Conservation (phyloP, 2,329 filamentous ascomycete species). For the Exophiala alcalophila region DNA sequence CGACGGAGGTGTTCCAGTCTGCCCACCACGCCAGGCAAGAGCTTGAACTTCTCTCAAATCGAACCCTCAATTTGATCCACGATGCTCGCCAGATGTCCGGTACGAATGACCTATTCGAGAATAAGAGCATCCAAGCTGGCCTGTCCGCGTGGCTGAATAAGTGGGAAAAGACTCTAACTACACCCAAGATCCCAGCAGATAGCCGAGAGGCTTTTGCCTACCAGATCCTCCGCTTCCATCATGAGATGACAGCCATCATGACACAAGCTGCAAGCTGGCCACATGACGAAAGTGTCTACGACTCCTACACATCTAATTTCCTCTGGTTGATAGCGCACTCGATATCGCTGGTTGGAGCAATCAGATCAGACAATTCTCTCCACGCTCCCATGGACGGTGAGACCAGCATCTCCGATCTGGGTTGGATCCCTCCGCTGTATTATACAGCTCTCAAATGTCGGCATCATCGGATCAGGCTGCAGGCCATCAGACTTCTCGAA, state of each 20-base stretch:
- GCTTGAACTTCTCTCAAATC: too few species aligned
- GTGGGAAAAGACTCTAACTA: too few species aligned
- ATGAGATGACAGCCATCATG: slow-evolving; percentile 10
- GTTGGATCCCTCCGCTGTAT: slow-evolving; percentile 35
- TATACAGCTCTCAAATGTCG: slow-evolving; percentile 36
- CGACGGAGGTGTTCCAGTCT: too few species aligned
- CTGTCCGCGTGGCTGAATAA: too few species aligned
- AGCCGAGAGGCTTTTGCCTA: slow-evolving; percentile 6
- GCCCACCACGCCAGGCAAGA: too few species aligned
- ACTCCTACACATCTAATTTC: slow-evolving; percentile 28
- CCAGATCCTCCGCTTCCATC: slow-evolving; percentile 1
- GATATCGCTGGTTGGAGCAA: too few species aligned
- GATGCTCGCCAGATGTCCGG: too few species aligned
- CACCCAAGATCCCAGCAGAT: too few species aligned
- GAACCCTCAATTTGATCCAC: too few species aligned
- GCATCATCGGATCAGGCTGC: slow-evolving; percentile 30
- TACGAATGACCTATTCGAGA: too few species aligned
- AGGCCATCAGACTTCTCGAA: slow-evolving; percentile 27
- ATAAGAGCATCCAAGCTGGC: too few species aligned
- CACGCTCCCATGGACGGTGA: not conserved
- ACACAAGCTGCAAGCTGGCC: slow-evolving; percentile 33
- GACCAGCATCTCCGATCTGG: slow-evolving; percentile 29
- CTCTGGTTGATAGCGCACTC: slow-evolving; percentile 19
- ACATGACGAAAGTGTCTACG: slow-evolving; percentile 32
- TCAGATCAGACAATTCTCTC: too few species aligned